Evolutionary conservation across 148 eudicot species (phyloP), one percentile per base, ranked within the genome.

Genomic region (Arctostaphylos glauca): DNA sequence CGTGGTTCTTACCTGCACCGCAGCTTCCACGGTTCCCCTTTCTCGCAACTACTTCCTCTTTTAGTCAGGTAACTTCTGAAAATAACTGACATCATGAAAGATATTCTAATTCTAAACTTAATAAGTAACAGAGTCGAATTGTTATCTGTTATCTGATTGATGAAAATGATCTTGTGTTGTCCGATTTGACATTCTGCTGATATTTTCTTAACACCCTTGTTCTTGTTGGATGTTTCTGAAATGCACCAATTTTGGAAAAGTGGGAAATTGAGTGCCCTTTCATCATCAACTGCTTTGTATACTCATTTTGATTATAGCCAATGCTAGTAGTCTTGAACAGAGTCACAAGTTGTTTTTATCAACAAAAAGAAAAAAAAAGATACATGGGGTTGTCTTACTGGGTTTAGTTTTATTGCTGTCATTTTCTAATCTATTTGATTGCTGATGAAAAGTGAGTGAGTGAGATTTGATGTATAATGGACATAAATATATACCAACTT

Each of bases 41-140:
- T 94, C 98, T 10, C 89, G 93, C 48, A 96, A 94, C 82, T 96
- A 96, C 86, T 96, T 92, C 90, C 87, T 96, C n/a, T 94, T 94
- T 86, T 96, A 88, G 82, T 81, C 68, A 71, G 43, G 71, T 66
- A 66, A 3, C 41, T 66, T 66, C 71, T 31, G 43, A 66, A n/a
- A n/a, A n/a, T n/a, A n/a, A n/a, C n/a, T n/a, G n/a, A n/a, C n/a
- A n/a, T n/a, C n/a, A n/a, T n/a, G n/a, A n/a, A n/a, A 66, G 15
- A 10, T 66, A 12, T 25, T 2, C 43, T 78, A 54, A 47, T 47
- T 70, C 49, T 43, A 43, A 59, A 82, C 48, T 9, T 10, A 8
- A 68, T 25, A 68, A 66, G 1, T 23, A 80, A 4, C 9, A 55
- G 47, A 43, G 25, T 43, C 41, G 66, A 31, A 31, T 31, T 53